Percentiles rank a stretch among this genome's conserved stretches.
Evolutionary conservation across 2,329 filamentous ascomycete species (phyloP).

Genomic region (Trichoderma hamatum): DNA sequence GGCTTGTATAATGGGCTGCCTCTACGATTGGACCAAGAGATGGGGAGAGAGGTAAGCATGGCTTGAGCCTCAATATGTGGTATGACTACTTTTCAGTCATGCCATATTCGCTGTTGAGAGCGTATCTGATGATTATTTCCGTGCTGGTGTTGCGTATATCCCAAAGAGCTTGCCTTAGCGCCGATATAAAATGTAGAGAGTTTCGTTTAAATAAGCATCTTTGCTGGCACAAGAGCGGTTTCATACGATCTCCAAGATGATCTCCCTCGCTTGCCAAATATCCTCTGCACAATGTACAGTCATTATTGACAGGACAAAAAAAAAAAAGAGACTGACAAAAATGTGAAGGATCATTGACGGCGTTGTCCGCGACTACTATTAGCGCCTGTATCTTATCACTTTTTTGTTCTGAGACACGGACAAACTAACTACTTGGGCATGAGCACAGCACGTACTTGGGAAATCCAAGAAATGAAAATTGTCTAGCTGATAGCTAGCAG

Average conservation of each 20-base stretch:
- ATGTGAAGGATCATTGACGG: background rate
- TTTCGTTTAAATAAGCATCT: conserved; percentile 4
- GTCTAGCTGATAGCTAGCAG: background rate
- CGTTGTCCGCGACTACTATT: background rate
- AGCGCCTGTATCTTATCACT: conserved; percentile 7
- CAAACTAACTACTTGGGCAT: background rate
- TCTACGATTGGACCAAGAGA: background rate
- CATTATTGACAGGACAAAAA: background rate
- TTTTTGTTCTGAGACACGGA: background rate
- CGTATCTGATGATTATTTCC: background rate
- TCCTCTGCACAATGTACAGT: background rate
- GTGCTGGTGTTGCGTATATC: background rate
- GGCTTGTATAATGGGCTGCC: background rate
- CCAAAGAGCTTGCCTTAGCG: background rate
- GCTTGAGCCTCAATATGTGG: background rate
- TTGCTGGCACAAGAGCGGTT: background rate
- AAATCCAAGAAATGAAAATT: background rate
- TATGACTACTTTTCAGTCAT: background rate
- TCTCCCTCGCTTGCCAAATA: background rate
- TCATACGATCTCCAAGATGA: background rate
- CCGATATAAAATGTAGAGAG: background rate
- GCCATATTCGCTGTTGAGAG: background rate
- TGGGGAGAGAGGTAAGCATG: background rate
- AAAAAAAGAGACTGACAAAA: background rate
- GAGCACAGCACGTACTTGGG: background rate